phyloP scores from a whole-genome alignment of 176 grass and related monocot species.

The Ananas comosus region DNA sequence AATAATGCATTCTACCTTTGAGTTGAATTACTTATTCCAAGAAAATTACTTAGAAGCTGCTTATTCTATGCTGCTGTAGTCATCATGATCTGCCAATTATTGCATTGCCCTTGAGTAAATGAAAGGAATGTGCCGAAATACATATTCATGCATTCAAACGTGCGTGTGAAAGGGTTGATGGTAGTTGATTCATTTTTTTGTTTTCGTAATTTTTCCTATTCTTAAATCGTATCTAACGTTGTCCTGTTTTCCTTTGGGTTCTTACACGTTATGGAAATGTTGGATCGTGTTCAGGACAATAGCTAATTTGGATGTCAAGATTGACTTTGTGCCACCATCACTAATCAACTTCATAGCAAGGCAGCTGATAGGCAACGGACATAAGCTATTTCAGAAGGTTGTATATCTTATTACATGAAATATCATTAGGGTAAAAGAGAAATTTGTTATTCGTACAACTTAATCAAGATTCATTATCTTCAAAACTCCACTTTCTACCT shows the following conservation, averaged over 20 bases:
- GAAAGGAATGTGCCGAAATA: too few relatives aligned
- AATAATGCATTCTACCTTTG: too few relatives aligned
- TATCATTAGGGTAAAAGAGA: neutral
- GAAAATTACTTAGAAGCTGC: too few relatives aligned
- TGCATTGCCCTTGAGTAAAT: too few relatives aligned
- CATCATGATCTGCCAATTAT: too few relatives aligned
- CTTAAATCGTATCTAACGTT: neutral
- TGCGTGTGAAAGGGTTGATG: too few relatives aligned
- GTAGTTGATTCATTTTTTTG: too few relatives aligned
- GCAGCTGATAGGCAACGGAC: constrained; percentile 70
- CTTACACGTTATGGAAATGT: neutral
- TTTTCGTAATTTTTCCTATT: too few relatives aligned
- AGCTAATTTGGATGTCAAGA: constrained; percentile 93
- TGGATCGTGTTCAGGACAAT: constrained; percentile 47
- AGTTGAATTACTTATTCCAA: too few relatives aligned
- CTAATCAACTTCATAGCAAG: constrained; percentile 96
- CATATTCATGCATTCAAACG: too few relatives aligned
- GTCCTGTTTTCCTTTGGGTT: neutral
- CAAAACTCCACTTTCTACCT: neutral
- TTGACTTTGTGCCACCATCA: constrained; percentile 89
- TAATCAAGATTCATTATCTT: neutral
- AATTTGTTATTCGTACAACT: neutral
- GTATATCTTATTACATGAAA: constrained; percentile 1
- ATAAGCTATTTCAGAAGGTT: constrained; percentile 93
- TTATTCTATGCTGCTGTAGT: too few relatives aligned